Evolutionary conservation across 2,329 filamentous ascomycete species (phyloP), one percentile per base, ranked within the genome.

Genomic region (Clarireedia homoeocarpa): DNA sequence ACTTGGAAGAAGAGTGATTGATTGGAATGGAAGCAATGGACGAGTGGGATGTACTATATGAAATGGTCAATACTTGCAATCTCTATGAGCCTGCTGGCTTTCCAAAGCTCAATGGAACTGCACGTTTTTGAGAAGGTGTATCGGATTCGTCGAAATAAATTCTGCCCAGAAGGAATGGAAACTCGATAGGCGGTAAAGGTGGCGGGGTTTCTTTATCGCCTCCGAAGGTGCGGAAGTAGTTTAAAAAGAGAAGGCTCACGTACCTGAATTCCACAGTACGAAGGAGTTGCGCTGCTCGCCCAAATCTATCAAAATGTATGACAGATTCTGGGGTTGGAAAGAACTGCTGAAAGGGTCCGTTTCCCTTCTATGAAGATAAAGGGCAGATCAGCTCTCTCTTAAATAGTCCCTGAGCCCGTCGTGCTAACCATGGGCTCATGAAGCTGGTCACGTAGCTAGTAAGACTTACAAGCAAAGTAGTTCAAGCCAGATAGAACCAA

Each of bases 51-150:
- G 6, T 40, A 6, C 4, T 17, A 9, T 40, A 40, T 40, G 3
- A 6, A 45, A 24, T 12, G 3, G 42, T 45, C n/a, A 46, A 14
- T 46, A 14, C 23, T 46, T 15, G 23, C 44, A 9, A 30, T 30
- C 10, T 10, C 27, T 30, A 30, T 9, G 27, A 30, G 27, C 10
- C 27, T 30, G 27, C 27, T 12, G 27, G 9, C 10, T 20, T 26
- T 30, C 45, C n/a, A 44, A 38, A 44, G 54, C 51, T 45, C 39
- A 48, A 52, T 58, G 44, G 34, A 24, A 38, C 46, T 46, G 20
- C 44, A 46, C 44, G 44, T 46, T 46, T 46, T 46, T 26, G 24
- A 55, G 34, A 12, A 34, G 38, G n/a, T 30, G 47, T 36, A 24
- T 44, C 12, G 44, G 44, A 46, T 46, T 46, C 44, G 44, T 46